Percentiles rank a stretch among this genome's conserved stretches.
phyloP scores from a whole-genome alignment of 2,329 filamentous ascomycete species.

The Claviceps digitariae region DNA sequence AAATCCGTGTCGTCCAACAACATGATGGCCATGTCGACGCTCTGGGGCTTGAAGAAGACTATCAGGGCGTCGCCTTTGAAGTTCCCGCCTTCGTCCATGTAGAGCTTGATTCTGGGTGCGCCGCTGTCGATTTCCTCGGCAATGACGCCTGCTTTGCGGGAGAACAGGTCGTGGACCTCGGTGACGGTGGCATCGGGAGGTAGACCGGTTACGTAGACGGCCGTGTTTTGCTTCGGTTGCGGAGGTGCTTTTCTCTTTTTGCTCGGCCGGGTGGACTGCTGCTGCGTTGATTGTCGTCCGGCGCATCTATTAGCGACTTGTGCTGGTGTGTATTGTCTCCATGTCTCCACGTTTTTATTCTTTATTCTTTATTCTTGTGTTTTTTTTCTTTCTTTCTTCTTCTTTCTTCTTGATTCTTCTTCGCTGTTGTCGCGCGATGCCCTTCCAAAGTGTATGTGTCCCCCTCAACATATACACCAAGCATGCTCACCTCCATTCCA shows the following conservation, averaged over 20 bases:
- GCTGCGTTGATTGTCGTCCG: neutral
- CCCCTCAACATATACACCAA: too few species aligned
- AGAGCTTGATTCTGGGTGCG: constrained; percentile 83
- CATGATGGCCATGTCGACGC: constrained; percentile 73
- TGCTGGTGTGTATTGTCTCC: too few species aligned
- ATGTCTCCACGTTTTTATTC: neutral
- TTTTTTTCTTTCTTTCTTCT: neutral
- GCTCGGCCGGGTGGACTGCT: constrained; percentile 18
- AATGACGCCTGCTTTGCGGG: constrained; percentile 73
- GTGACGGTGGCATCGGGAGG: constrained; percentile 65
- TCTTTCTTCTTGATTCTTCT: neutral
- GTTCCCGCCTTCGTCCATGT: constrained; percentile 62
- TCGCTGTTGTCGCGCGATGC: neutral
- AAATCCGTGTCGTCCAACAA: constrained; percentile 75
- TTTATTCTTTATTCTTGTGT: neutral
- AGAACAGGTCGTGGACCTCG: constrained; percentile 76
- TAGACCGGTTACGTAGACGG: constrained; percentile 82
- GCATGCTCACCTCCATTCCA: constrained; percentile 29
- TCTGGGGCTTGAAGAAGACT: constrained; percentile 90
- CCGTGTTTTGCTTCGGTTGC: constrained; percentile 60
- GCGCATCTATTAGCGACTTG: neutral
- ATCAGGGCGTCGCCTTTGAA: constrained; percentile 92
- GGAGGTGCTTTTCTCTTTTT: constrained; percentile 36
- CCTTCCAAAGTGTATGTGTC: too few species aligned
- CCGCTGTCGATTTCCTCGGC: constrained; percentile 88